phyloP scores from a whole-genome alignment of 1,284 basidiomycete genomes.

The Cryptococcus sp. region DNA sequence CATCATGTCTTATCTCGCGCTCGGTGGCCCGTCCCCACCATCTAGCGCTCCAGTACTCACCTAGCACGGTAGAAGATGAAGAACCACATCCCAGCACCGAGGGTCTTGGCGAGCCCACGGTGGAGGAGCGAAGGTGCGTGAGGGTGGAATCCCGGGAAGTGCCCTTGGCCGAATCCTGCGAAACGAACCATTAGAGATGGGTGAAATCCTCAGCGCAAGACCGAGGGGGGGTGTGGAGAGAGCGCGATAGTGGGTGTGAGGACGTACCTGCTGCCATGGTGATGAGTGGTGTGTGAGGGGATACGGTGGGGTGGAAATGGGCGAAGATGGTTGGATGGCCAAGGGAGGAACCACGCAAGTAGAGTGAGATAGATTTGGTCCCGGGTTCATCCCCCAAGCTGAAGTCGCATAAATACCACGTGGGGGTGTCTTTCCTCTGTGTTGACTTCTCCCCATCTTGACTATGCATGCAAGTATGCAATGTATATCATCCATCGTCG shows the following conservation, averaged over 20 bases:
- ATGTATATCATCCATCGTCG: too few species aligned
- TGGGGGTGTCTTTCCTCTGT: too few species aligned
- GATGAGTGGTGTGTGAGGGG: constrained; percentile 3
- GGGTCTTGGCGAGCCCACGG: constrained; percentile 72
- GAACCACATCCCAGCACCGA: constrained; percentile 95
- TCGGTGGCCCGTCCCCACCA: not conserved
- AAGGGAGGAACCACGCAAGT: not conserved
- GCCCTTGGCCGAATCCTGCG: constrained; percentile 21
- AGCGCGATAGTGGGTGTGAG: not conserved
- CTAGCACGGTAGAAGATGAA: constrained; percentile 92
- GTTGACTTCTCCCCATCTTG: too few species aligned
- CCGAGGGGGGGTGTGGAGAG: not conserved
- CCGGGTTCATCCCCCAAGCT: too few species aligned
- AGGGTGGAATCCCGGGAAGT: constrained; percentile 66
- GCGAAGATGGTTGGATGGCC: constrained; percentile 4
- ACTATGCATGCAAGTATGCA: too few species aligned
- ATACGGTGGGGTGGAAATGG: not conserved
- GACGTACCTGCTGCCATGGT: constrained; percentile 36
- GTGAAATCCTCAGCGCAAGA: not conserved
- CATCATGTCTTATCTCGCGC: not conserved
- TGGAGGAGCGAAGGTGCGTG: constrained; percentile 74
- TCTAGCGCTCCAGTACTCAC: constrained; percentile 55
- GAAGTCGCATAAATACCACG: not conserved
- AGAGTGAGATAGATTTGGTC: constrained; percentile 1
- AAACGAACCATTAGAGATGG: not conserved